phyloP scores from a whole-genome alignment of 768 basidiomycete genomes.

The Suillus cothurnatus region DNA sequence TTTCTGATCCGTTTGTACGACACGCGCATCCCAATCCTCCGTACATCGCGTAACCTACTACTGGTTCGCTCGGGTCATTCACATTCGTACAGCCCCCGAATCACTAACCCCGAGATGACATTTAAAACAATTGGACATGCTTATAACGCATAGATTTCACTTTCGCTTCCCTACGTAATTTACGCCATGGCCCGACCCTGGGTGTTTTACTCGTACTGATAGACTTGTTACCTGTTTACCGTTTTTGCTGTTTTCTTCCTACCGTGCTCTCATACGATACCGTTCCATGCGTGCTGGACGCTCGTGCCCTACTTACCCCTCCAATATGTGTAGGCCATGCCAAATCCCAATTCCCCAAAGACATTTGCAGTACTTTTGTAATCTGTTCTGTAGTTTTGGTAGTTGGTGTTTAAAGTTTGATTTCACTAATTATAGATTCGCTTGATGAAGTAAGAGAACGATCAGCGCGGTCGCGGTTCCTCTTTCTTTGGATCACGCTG shows the following conservation, averaged over 20 bases:
- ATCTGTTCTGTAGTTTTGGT: background rate
- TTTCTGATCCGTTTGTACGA: background rate
- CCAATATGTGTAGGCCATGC: background rate
- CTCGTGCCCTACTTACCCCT: background rate
- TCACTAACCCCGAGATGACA: background rate
- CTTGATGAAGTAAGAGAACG: too few relatives aligned
- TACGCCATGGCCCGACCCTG: background rate
- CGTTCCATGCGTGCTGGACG: background rate
- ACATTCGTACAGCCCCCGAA: background rate
- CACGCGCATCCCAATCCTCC: background rate
- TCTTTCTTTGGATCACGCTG: too few relatives aligned
- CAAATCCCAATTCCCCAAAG: background rate
- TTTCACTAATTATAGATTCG: too few relatives aligned
- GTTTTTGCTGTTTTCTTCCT: background rate
- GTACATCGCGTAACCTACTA: background rate
- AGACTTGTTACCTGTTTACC: background rate
- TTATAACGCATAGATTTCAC: background rate
- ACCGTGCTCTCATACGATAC: background rate
- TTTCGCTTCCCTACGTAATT: background rate
- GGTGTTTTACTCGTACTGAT: background rate
- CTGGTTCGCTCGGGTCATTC: too few relatives aligned
- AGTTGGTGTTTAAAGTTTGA: too few relatives aligned
- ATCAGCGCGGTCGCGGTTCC: too few relatives aligned
- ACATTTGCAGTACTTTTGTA: background rate
- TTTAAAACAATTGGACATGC: background rate